These are phyloP conservation scores for Fusarium graminum DNA, from an alignment of 2,329 filamentous ascomycete species.

Conservation along the genomic window DNA sequence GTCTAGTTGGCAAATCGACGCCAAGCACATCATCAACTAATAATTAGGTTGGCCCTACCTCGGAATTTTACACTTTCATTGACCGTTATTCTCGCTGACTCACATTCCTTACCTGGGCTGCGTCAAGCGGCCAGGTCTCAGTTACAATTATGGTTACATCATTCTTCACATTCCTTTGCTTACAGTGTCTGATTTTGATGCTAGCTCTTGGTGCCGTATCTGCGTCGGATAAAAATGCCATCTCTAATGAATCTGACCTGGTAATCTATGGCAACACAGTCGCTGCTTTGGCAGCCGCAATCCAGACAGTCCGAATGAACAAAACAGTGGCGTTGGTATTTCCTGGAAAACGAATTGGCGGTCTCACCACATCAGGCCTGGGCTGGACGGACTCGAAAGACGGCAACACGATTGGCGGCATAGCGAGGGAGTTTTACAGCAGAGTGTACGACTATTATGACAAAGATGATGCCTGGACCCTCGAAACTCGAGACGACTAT, in stretches of 20 bases:
- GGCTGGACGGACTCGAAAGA: slow-evolving; percentile 44
- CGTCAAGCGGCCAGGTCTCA: background rate
- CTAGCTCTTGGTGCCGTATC: background rate
- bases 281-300: slow-evolving; percentile 35
- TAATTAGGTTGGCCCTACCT: background rate
- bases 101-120: background rate
- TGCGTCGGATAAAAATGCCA: background rate
- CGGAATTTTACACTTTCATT: background rate
- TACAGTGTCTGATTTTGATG: background rate
- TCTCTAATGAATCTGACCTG: slow-evolving; percentile 29
- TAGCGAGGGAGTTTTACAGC: slow-evolving; percentile 37
- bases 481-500: slow-evolving; percentile 29
- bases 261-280: slow-evolving; percentile 42
- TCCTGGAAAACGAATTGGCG: slow-evolving; percentile 28
- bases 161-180: background rate
- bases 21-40: background rate
- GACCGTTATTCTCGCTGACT: background rate
- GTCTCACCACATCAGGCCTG: slow-evolving; percentile 38
- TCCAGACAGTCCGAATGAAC: slow-evolving; percentile 39
- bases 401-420: slow-evolving; percentile 39
- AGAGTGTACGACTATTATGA: slow-evolving; percentile 35
- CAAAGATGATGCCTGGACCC: slow-evolving; percentile 3
- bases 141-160: background rate
- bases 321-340: slow-evolving; percentile 32
- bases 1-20: background rate